phyloP scores from a whole-genome alignment of 2,329 filamentous ascomycete genomes.

The Ascochyta lentis region DNA sequence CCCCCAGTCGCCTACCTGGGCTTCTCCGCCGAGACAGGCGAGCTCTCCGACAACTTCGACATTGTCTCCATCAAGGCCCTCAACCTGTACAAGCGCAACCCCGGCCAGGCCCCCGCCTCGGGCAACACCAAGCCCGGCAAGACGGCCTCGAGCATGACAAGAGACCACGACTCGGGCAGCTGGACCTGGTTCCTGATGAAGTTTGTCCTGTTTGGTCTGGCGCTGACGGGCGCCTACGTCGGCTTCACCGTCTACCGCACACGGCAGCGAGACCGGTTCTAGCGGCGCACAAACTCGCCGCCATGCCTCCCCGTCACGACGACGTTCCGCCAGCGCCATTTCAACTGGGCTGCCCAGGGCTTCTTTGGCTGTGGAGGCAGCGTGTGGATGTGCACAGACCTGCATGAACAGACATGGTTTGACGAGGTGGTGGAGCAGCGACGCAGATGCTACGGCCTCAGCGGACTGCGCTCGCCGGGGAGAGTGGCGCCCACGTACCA shows the following conservation, averaged over 20 bases:
- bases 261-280: conserved; percentile 59
- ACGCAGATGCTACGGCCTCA: conserved; percentile 1
- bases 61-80: conserved; percentile 85
- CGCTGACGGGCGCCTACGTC: conserved; percentile 77
- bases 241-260: conserved; percentile 85
- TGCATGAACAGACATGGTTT: conserved; percentile 2
- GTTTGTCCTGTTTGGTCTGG: conserved; percentile 75
- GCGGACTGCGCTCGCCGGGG: not conserved
- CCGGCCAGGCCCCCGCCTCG: conserved; percentile 25
- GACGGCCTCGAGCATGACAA: conserved; percentile 40
- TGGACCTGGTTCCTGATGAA: conserved; percentile 82
- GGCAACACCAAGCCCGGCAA: conserved; percentile 25
- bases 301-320: not conserved
- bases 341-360: conserved; percentile 2
- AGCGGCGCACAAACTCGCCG: conserved; percentile 19
- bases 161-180: conserved; percentile 61
- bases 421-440: conserved; percentile 4
- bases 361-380: conserved; percentile 5
- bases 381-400: conserved; percentile 5
- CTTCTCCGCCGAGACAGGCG: conserved; percentile 86
- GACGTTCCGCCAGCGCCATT: conserved; percentile 12
- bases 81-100: conserved; percentile 77
- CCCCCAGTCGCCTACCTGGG: conserved; percentile 73
- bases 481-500: conserved; percentile 10
- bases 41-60: conserved; percentile 97